Evolutionary conservation across 2,329 filamentous ascomycete species (phyloP), one percentile per base, ranked within the genome.

Genomic region (Sporothrix inflata): DNA sequence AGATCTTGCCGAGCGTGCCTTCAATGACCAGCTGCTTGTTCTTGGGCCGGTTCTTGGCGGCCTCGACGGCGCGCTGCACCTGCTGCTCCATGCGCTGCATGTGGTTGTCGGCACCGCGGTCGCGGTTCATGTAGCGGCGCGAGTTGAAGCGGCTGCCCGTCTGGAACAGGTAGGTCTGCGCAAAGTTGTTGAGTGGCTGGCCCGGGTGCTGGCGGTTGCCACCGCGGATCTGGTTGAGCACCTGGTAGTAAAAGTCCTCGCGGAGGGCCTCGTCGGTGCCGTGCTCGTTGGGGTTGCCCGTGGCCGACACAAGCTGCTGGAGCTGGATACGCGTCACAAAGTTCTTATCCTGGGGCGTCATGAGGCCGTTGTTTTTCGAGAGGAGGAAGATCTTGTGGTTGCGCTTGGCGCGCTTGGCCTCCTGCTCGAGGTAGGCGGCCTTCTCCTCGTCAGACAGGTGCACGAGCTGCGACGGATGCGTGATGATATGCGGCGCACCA

Each of bases 51-150:
- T 94, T 93, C 84, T 98, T 99, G 69, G 96, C 96, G 0, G 96
- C 96, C 79, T 99, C 96, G 0, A 99, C 96, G 30, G 96, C 96
- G 72, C 96, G 91, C 80, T 98, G 95, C 14, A 99, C 97, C 81
- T 99, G 96, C 82, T 99, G 96, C 81, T 99, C 95, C 96, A 99
- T 99, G 71, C 96, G 91, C 80, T 98, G 96, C 84, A 98, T 93
- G 79, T 99, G 96, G 79, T 98, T 99, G 80, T 99, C 96, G 21
- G 93, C 94, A 57, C 92, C 93, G 73, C 94, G 89, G 74, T 91
- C 90, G 11, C 74, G 75, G 71, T 75, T 63, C 76, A 96, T 90
- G 75, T 94, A 89, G 74, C 94, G 86, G 79, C 89, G 88, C 55
- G 88, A 89, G 71, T 92, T 91, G 75, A 94, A 90, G 24, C 94